These are phyloP conservation scores for Trametes villosa DNA, from an alignment of 768 basidiomycete genomes.

Conservation along the genomic window DNA sequence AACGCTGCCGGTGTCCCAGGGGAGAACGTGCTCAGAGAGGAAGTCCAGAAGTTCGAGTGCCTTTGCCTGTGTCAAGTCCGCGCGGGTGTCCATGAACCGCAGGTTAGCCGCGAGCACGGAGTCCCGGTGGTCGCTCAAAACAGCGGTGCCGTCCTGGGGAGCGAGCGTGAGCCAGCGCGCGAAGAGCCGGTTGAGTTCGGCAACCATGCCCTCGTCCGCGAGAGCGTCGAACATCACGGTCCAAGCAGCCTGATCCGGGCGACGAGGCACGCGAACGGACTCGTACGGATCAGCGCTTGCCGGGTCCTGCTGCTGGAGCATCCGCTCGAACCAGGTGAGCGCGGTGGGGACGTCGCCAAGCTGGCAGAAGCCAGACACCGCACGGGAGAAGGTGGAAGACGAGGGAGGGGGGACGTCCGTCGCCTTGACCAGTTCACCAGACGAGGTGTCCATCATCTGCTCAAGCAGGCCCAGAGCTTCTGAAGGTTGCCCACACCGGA, in stretches of 20 bases:
- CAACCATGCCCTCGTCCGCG: slow-evolving; percentile 49
- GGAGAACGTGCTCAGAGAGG: slow-evolving; percentile 28
- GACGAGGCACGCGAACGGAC: slow-evolving; percentile 46
- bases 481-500: slow-evolving; percentile 63
- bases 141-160: slow-evolving; percentile 34
- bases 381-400: slow-evolving; percentile 62
- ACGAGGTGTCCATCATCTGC: slow-evolving; percentile 62
- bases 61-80: slow-evolving; percentile 13
- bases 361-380: slow-evolving; percentile 69
- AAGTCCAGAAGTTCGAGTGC: slow-evolving; percentile 32
- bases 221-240: slow-evolving; percentile 60
- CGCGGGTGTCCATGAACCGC: slow-evolving; percentile 34
- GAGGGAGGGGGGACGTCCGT: slow-evolving; percentile 59
- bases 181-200: slow-evolving; percentile 62
- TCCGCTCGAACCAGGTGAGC: slow-evolving; percentile 69
- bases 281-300: slow-evolving; percentile 40
- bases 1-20: slow-evolving; percentile 10
- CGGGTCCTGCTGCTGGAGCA: slow-evolving; percentile 50
- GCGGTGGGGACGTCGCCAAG: slow-evolving; percentile 66
- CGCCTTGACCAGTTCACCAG: slow-evolving; percentile 37
- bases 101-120: slow-evolving; percentile 49
- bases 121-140: slow-evolving; percentile 35
- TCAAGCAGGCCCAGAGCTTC: slow-evolving; percentile 70
- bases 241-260: slow-evolving; percentile 63
- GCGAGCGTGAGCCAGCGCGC: slow-evolving; percentile 42